phyloP scores from a whole-genome alignment of 1,284 basidiomycete genomes.

The Wolfiporia cocos region DNA sequence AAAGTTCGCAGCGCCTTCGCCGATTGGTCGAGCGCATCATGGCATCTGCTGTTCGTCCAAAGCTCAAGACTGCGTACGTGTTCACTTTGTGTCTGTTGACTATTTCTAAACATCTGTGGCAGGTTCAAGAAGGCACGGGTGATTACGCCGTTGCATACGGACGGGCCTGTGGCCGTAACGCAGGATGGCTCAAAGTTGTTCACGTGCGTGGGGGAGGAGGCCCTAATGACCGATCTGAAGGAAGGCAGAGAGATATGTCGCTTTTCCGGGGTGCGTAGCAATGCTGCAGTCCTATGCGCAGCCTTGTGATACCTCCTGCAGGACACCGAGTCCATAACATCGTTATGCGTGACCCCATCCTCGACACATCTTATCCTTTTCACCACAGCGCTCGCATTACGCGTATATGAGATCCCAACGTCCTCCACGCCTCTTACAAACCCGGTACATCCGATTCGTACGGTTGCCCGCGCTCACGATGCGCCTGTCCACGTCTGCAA shows the following conservation, averaged over 20 bases:
- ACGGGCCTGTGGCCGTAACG: constrained; percentile 79
- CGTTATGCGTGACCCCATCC: constrained; percentile 64
- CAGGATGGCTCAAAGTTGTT: constrained; percentile 77
- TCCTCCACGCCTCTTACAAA: constrained; percentile 38
- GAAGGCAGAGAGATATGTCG: constrained; percentile 74
- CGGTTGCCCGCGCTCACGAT: constrained; percentile 81
- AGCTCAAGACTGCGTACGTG: constrained; percentile 60
- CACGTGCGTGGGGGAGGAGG: constrained; percentile 85
- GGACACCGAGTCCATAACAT: constrained; percentile 60
- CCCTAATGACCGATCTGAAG: constrained; percentile 75
- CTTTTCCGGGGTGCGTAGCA: constrained; percentile 70
- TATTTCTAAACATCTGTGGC: not conserved
- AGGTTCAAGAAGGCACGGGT: constrained; percentile 72
- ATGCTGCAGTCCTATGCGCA: not conserved
- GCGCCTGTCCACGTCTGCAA: constrained; percentile 90
- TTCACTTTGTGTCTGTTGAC: not conserved
- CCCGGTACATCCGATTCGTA: constrained; percentile 58
- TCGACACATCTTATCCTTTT: constrained; percentile 59
- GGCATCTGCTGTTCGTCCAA: constrained; percentile 28
- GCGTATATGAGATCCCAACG: constrained; percentile 57
- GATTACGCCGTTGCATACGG: constrained; percentile 81
- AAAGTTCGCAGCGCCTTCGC: constrained; percentile 11
- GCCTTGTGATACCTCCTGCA: constrained; percentile 22
- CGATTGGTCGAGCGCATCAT: constrained; percentile 15
- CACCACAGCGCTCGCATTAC: constrained; percentile 64